phyloP scores from a whole-genome alignment of 2,329 filamentous ascomycete genomes.

The Diaporthe sp. region DNA sequence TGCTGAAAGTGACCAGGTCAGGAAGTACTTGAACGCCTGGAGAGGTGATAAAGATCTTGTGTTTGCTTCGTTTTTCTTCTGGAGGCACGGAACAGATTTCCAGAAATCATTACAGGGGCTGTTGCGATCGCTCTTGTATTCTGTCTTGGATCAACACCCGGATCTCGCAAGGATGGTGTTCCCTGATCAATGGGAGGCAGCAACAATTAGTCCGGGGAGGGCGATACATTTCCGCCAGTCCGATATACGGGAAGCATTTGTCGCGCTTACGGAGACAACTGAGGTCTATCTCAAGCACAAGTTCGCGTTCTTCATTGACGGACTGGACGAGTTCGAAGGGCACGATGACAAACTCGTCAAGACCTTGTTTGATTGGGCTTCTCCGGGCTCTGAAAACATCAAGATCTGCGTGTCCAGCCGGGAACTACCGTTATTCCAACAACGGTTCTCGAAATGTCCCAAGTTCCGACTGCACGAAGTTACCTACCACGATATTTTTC shows the following conservation, averaged over 20 bases:
- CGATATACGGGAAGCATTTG: too few relatives aligned
- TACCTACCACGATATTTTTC: background rate
- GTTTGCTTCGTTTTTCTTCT: constrained; percentile 46
- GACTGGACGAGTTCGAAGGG: constrained; percentile 43
- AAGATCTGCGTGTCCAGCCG: constrained; percentile 33
- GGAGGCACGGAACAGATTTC: constrained; percentile 42
- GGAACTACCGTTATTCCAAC: constrained; percentile 15
- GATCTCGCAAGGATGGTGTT: constrained; percentile 40
- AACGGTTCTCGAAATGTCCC: background rate
- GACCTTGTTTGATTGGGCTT: constrained; percentile 35
- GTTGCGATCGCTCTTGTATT: constrained; percentile 43
- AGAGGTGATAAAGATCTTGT: too few relatives aligned
- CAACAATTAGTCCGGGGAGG: accelerated
- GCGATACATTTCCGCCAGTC: background rate
- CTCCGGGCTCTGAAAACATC: background rate
- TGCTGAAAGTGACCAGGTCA: constrained; percentile 34
- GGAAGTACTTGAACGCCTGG: too few relatives aligned
- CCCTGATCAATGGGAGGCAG: constrained; percentile 39
- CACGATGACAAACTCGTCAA: constrained; percentile 35
- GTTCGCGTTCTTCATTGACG: constrained; percentile 45
- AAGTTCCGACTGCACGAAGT: constrained; percentile 26
- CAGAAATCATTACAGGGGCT: constrained; percentile 45
- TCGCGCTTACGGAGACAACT: too few relatives aligned
- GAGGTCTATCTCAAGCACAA: background rate
- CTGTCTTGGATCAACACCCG: constrained; percentile 42